Conservation (phyloP, 805 yeast genomes). For the Candida corydali region DNA sequence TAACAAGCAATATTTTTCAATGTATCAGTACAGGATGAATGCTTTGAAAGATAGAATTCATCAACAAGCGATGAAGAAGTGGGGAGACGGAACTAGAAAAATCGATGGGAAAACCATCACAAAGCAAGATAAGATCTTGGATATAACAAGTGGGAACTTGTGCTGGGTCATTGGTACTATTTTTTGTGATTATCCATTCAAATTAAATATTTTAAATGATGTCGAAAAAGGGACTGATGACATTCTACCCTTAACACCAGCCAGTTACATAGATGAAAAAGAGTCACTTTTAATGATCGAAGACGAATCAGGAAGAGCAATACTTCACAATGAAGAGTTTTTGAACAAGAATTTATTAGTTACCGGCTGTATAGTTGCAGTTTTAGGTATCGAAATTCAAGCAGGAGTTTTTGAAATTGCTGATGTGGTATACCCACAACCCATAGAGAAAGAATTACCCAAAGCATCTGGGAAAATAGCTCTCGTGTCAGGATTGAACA, state of each 20-base stretch:
- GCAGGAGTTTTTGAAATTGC: slow-evolving; percentile 82
- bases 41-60: slow-evolving; percentile 30
- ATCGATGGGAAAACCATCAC: slow-evolving; percentile 29
- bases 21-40: slow-evolving; percentile 39
- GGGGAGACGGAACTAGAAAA: slow-evolving; percentile 47
- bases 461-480: slow-evolving; percentile 47
- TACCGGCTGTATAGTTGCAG: slow-evolving; percentile 86
- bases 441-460: slow-evolving; percentile 47
- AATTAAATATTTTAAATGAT: slow-evolving; percentile 81
- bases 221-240: slow-evolving; percentile 60
- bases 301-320: slow-evolving; percentile 88
- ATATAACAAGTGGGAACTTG: slow-evolving; percentile 55
- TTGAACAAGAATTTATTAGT: slow-evolving; percentile 58
- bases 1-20: slow-evolving; percentile 36
- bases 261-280: slow-evolving; percentile 18
- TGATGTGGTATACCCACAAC: slow-evolving; percentile 70
- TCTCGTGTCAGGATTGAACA: slow-evolving; percentile 69
- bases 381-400: slow-evolving; percentile 78
- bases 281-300: slow-evolving; percentile 63
- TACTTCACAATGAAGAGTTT: slow-evolving; percentile 58
- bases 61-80: slow-evolving; percentile 35
- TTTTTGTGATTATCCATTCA: slow-evolving; percentile 76
- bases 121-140: slow-evolving; percentile 46
- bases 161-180: slow-evolving; percentile 88
- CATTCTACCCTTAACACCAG: slow-evolving; percentile 38